Conservation (phyloP, 2,329 filamentous ascomycete genomes). For the Alternaria arbusti region DNA sequence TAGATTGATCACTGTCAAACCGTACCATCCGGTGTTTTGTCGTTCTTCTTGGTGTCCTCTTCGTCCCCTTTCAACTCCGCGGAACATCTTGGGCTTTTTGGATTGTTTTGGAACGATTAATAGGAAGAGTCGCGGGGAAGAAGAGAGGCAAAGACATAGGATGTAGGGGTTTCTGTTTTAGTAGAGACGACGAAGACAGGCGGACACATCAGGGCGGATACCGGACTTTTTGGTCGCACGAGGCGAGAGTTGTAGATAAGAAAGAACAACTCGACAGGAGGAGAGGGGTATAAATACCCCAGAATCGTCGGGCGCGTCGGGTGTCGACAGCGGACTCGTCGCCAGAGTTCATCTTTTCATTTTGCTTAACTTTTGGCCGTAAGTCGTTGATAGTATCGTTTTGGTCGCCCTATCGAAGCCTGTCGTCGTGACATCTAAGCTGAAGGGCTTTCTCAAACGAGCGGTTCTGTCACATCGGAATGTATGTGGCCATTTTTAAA, state of each 20-base stretch:
- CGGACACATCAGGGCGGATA: background rate
- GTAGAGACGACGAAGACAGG: background rate
- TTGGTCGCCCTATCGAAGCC: too few relatives aligned
- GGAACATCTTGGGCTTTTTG: background rate
- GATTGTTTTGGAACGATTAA: background rate
- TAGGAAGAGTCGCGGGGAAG: too few relatives aligned
- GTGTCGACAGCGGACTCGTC: background rate
- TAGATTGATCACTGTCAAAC: background rate
- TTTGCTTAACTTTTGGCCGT: background rate
- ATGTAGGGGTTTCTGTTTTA: background rate
- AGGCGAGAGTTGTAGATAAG: background rate
- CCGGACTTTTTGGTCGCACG: background rate
- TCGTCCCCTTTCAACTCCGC: background rate
- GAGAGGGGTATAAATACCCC: background rate
- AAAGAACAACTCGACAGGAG: background rate
- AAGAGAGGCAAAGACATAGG: background rate
- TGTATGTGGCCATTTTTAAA: too few relatives aligned
- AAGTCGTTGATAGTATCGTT: background rate
- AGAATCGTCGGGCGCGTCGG: rapidly evolving
- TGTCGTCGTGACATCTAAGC: too few relatives aligned
- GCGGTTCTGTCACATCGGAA: too few relatives aligned
- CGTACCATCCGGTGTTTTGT: background rate
- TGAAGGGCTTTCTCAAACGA: too few relatives aligned
- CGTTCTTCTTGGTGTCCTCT: background rate
- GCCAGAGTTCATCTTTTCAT: background rate